Percentiles rank a stretch among this genome's conserved stretches.
phyloP scores from a whole-genome alignment of 495 filamentous ascomycete species.

The Tricharina praecox region DNA sequence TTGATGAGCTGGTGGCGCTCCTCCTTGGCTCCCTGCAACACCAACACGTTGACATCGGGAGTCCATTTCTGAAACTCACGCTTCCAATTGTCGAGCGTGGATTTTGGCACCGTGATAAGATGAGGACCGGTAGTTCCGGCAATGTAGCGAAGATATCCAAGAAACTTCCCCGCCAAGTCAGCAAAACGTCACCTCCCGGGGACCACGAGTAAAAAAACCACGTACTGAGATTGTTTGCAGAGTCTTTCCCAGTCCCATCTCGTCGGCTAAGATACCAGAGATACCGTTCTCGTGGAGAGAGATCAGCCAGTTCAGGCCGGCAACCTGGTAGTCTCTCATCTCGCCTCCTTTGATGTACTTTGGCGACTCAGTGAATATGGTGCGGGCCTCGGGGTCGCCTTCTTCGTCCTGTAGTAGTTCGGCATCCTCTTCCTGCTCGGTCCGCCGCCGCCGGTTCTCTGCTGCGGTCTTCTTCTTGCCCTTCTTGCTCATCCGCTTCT shows the following conservation, averaged over 20 bases:
- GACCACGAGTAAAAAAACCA: neutral
- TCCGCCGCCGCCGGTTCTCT: conserved; percentile 62
- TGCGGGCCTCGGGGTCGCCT: conserved; percentile 65
- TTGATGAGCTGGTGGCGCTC: conserved; percentile 77
- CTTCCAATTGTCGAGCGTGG: conserved; percentile 96
- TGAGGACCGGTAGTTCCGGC: conserved; percentile 83
- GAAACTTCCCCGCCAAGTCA: conserved; percentile 36
- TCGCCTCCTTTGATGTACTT: conserved; percentile 66
- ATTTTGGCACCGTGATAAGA: conserved; percentile 85
- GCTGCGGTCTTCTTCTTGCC: conserved; percentile 59
- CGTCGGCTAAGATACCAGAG: conserved; percentile 87
- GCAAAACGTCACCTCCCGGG: neutral
- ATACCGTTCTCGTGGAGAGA: conserved; percentile 80
- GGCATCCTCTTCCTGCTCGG: conserved; percentile 94
- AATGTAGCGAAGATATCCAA: conserved; percentile 84
- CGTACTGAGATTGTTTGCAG: conserved; percentile 63
- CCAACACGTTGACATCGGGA: conserved; percentile 83
- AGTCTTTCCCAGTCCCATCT: conserved; percentile 96
- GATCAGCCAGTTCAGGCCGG: conserved; percentile 82
- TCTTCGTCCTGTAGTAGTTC: conserved; percentile 87
- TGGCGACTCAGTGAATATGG: conserved; percentile 83
- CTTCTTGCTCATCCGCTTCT: conserved; percentile 53
- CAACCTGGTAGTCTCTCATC: conserved; percentile 87
- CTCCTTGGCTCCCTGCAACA: conserved; percentile 90
- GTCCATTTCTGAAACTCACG: conserved; percentile 89